These are phyloP conservation scores for Luffa acutangula DNA, from an alignment of 306 rosid species.

Conservation along the genomic window DNA sequence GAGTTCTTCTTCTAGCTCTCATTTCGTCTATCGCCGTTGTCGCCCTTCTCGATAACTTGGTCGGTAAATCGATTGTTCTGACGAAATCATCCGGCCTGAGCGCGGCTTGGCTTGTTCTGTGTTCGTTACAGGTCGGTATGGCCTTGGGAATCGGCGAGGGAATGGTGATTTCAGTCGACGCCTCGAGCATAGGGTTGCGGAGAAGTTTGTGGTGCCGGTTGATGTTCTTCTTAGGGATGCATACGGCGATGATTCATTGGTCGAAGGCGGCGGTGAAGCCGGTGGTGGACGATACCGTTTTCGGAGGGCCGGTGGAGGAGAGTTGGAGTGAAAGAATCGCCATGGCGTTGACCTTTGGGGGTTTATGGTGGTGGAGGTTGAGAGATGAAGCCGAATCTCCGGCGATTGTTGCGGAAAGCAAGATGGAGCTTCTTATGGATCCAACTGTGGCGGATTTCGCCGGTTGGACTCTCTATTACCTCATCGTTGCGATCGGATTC, in stretches of 20 bases:
- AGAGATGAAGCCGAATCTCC: slow-evolving; percentile 58
- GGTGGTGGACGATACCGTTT: slow-evolving; percentile 71
- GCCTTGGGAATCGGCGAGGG: slow-evolving; percentile 52
- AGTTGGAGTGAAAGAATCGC: slow-evolving; percentile 44
- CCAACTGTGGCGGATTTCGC: slow-evolving; percentile 37
- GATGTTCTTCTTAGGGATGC: slow-evolving; percentile 60
- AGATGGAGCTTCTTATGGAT: slow-evolving; percentile 37
- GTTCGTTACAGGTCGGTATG: slow-evolving; percentile 53
- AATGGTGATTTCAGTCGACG: slow-evolving; percentile 23
- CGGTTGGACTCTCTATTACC: slow-evolving; percentile 59
- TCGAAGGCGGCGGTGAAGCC: slow-evolving; percentile 63
- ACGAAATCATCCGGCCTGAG: slow-evolving; percentile 13
- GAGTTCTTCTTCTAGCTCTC: slow-evolving; percentile 32
- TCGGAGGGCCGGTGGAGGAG: slow-evolving; percentile 28
- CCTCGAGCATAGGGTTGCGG: slow-evolving; percentile 11
- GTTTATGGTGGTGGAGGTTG: slow-evolving; percentile 76
- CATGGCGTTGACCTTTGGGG: slow-evolving; percentile 38
- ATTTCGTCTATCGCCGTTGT: slow-evolving; percentile 32
- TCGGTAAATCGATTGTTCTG: slow-evolving; percentile 22
- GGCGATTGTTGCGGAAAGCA: slow-evolving; percentile 47
- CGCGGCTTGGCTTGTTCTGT: slow-evolving; percentile 54
- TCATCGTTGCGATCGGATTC: slow-evolving; percentile 56
- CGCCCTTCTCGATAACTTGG: slow-evolving; percentile 36
- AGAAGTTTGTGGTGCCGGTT: slow-evolving; percentile 32
- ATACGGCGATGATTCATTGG: slow-evolving; percentile 67